Evolutionary conservation across 192 early-diverging fungal species (phyloP), one percentile per base, ranked within the genome.

Genomic region (Coemansia asiatica): DNA sequence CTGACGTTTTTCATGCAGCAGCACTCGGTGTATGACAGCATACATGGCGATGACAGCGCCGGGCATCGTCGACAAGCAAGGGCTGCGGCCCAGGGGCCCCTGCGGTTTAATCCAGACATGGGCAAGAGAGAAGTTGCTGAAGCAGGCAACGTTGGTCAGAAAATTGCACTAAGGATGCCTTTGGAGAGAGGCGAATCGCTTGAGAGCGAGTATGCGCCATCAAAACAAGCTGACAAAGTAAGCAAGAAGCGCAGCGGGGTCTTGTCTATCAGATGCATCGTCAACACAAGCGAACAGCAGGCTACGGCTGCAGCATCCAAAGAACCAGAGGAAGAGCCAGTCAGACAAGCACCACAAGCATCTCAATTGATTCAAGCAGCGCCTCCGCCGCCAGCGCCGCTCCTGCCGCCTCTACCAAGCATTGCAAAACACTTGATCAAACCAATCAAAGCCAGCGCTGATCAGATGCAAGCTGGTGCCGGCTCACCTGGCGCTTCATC

Each of bases 1-100:
- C 40, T 76, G 38, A 50, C 72, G 13, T 58, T 61, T 35, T 29
- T 58, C n/a, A 25, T 74, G 40, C 50, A 65, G 15, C 69, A 60
- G 57, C 28, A 36, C 38, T 58, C 31, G 47, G 50, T 48, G 44
- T 46, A 64, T 5, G 46, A 26, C 61, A 29, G 15, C 27, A 51
- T 27, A 2, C 59, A n/a, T 12, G 40, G 40, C 8, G 40, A 12
- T 2, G 40, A 44, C 8, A 16, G 12, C 8, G 15, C 15, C 2
- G 40, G 40, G 15, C 15, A 44, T 44, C 40, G 10, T 44, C 40
- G 15, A 25, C 51, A 50, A 18, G 61, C 63, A 44, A 22, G 5
- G 22, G 29, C 38, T 40, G 55, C 51, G 22, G 19, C 40, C 33
- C 65, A 63, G 12, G 51, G 57, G 56, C 74, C 74, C 4, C 28